Percentiles rank a stretch among this genome's conserved stretches.
Evolutionary conservation across 148 eudicot genomes (phyloP).

Genomic region (Fagopyrum esculentum): DNA sequence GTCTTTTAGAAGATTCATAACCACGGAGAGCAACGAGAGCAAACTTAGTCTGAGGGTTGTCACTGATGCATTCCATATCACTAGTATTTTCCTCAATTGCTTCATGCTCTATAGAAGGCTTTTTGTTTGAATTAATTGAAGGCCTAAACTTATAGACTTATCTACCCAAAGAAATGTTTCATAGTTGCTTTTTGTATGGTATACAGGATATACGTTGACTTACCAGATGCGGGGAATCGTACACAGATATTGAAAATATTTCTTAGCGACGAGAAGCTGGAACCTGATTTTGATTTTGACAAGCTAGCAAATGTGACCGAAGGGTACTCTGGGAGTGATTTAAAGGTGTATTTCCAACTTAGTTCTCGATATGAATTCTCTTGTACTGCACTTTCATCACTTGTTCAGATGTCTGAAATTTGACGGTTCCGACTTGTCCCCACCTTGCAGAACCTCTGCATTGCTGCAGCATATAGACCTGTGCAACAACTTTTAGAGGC

Average conservation of each 20-base stretch:
- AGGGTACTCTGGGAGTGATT: conserved; percentile 96
- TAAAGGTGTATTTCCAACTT: conserved; percentile 44
- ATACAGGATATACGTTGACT: conserved; percentile 79
- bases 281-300: conserved; percentile 50
- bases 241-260: conserved; percentile 74
- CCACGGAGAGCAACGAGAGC: no score
- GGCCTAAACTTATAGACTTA: background rate
- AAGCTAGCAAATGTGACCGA: conserved; percentile 82
- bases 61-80: background rate
- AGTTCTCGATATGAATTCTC: background rate
- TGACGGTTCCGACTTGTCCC: background rate
- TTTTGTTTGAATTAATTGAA: background rate
- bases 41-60: no score
- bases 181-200: background rate
- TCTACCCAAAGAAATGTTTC: background rate
- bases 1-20: no score
- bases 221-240: conserved; percentile 87
- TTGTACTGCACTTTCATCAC: background rate
- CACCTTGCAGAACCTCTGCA: conserved; percentile 73
- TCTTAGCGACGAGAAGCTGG: conserved; percentile 69
- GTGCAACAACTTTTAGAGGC: conserved; percentile 85
- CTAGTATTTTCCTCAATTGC: background rate
- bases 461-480: conserved; percentile 95
- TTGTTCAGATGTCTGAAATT: background rate
- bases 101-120: background rate